These are phyloP conservation scores for Cercospora sp. DNA, from an alignment of 2,329 filamentous ascomycete species.

Conservation along the genomic window DNA sequence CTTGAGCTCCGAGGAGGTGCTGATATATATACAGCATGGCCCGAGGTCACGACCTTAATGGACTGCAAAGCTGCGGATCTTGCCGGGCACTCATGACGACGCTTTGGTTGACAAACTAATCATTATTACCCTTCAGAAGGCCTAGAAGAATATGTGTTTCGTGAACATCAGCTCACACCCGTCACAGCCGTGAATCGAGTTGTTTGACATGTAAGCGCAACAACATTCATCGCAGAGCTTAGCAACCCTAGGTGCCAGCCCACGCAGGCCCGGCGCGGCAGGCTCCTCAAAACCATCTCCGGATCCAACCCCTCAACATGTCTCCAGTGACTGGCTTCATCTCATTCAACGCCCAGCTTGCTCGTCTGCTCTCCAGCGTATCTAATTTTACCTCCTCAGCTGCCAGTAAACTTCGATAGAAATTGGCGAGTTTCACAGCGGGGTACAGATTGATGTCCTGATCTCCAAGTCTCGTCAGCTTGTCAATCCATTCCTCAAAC, in stretches of 20 bases:
- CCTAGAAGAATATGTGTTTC: background rate
- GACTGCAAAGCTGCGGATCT: background rate
- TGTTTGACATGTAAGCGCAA: background rate
- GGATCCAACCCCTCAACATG: conserved; percentile 28
- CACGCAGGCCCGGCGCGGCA: background rate
- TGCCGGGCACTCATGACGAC: background rate
- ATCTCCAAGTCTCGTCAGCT: conserved; percentile 20
- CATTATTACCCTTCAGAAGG: background rate
- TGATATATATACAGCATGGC: background rate
- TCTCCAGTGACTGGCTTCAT: conserved; percentile 23
- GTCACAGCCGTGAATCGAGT: background rate
- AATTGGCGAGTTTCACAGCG: conserved; percentile 29
- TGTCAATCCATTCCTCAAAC: conserved; percentile 28
- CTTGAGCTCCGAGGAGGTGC: background rate
- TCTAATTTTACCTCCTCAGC: conserved; percentile 24
- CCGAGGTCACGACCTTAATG: conserved; percentile 12
- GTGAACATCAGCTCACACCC: background rate
- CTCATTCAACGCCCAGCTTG: conserved; percentile 34
- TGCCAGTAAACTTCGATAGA: conserved; percentile 23
- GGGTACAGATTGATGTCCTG: conserved; percentile 26
- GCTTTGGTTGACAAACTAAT: background rate
- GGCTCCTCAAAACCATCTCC: conserved; percentile 18
- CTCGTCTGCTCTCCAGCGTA: conserved; percentile 33
- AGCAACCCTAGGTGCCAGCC: background rate
- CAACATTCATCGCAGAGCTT: background rate